A percentile compares a stretch with the other conserved stretches of the same genome.
phyloP scores from a whole-genome alignment of 345 rosid species.

The Eucalyptus regnans region DNA sequence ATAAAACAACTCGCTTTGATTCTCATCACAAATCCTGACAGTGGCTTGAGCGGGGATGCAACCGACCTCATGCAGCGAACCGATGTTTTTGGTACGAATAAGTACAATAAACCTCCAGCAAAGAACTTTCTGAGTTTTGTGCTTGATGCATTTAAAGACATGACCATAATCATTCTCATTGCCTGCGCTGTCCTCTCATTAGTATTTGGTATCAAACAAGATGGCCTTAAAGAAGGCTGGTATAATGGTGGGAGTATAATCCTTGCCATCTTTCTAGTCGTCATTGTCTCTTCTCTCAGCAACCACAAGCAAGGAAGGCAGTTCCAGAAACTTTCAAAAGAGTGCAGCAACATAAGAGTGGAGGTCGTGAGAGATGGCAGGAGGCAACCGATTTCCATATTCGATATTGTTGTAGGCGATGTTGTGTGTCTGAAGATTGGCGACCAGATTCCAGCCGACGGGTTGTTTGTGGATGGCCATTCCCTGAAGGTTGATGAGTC shows the following conservation, averaged over 20 bases:
- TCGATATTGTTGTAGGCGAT: conserved; percentile 63
- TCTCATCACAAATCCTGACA: neutral
- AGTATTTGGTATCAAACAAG: conserved; percentile 44
- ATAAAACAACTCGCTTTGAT: neutral
- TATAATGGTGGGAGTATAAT: conserved; percentile 68
- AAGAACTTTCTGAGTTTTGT: conserved; percentile 36
- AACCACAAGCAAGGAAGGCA: conserved; percentile 40
- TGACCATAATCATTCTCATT: conserved; percentile 43
- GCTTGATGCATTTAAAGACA: conserved; percentile 40
- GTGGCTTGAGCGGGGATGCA: neutral
- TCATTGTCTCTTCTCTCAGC: conserved; percentile 39
- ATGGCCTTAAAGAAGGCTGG: conserved; percentile 60
- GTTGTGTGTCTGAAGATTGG: conserved; percentile 46
- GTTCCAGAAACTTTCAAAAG: conserved; percentile 43
- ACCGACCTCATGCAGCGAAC: neutral
- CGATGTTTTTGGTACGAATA: conserved; percentile 42
- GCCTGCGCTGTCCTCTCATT: conserved; percentile 51
- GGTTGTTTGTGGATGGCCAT: conserved; percentile 38
- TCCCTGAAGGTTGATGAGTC: conserved; percentile 45
- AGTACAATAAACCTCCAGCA: conserved; percentile 49
- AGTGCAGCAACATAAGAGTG: conserved; percentile 39
- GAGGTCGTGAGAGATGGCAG: conserved; percentile 38
- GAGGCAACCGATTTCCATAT: conserved; percentile 31
- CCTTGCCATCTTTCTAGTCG: conserved; percentile 43
- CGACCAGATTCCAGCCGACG: conserved; percentile 64